Percentiles rank a stretch among this genome's conserved stretches.
phyloP scores from a whole-genome alignment of 2,329 filamentous ascomycete species.

The Alternaria ventricosa region DNA sequence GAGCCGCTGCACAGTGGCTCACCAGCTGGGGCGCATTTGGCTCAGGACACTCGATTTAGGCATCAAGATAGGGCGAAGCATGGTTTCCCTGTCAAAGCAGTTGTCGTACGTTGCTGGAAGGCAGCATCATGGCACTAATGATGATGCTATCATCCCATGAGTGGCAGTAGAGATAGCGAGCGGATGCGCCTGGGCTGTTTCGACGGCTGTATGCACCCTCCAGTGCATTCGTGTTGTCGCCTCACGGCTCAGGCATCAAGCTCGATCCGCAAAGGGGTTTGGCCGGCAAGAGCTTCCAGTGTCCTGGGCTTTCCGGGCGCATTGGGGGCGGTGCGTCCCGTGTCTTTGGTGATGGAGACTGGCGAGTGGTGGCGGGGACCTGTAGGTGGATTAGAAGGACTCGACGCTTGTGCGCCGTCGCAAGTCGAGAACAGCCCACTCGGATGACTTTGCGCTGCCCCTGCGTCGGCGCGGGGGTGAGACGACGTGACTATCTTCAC shows the following conservation, averaged over 20 bases:
- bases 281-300: constrained; percentile 5
- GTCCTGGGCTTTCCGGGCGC: constrained; percentile 13
- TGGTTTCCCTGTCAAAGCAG: constrained; percentile 7
- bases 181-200: constrained; percentile 27
- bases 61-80: constrained; percentile 35
- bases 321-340: constrained; percentile 41
- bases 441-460: constrained; percentile 19
- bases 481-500: constrained; percentile 7
- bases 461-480: constrained; percentile 30
- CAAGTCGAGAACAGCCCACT: constrained; percentile 21
- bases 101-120: constrained; percentile 12
- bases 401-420: constrained; percentile 15
- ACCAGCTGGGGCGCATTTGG: constrained; percentile 34
- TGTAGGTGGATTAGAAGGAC: constrained; percentile 19
- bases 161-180: constrained; percentile 16
- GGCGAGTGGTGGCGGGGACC: constrained; percentile 31
- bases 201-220: constrained; percentile 13
- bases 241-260: constrained; percentile 7
- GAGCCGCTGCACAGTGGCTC: constrained; percentile 16
- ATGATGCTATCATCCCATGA: constrained; percentile 1
- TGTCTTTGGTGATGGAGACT: constrained; percentile 19
- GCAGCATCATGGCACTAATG: background rate
- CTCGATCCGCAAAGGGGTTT: constrained; percentile 11
- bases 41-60: constrained; percentile 23
- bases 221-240: constrained; percentile 5